phyloP scores from a whole-genome alignment of 345 rosid genomes.

The thale cress (Arabidopsis thaliana) region DNA sequence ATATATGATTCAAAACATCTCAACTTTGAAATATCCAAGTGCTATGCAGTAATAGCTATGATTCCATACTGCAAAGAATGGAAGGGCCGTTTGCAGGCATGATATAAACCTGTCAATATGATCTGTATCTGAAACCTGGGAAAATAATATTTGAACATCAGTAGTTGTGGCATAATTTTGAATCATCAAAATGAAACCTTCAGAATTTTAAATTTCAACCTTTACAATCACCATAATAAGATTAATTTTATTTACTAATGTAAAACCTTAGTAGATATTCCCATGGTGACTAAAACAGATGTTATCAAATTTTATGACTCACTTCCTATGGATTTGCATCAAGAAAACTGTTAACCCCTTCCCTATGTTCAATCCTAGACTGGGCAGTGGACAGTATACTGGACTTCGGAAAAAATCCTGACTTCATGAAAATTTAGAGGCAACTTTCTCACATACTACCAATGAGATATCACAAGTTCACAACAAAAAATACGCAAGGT shows the following conservation, averaged over 20 bases:
- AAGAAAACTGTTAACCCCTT: slow-evolving; percentile 17
- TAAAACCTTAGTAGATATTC: neutral
- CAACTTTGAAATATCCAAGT: neutral
- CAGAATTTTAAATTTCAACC: neutral
- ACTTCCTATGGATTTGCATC: slow-evolving; percentile 13
- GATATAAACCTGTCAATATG: slow-evolving; percentile 89
- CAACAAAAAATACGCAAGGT: neutral
- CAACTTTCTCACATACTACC: slow-evolving; percentile 18
- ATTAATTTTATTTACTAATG: neutral
- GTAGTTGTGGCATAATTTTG: neutral
- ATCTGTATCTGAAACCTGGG: slow-evolving; percentile 84
- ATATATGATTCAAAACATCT: neutral
- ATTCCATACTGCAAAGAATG: slow-evolving; percentile 73
- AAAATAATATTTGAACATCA: slow-evolving; percentile 20
- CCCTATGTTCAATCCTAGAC: slow-evolving; percentile 5
- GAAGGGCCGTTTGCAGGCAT: slow-evolving; percentile 82
- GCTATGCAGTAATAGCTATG: slow-evolving; percentile 3
- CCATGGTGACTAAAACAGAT: neutral
- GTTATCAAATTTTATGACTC: slow-evolving; percentile 7
- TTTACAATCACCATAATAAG: slow-evolving; percentile 8
- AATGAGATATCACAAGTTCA: neutral
- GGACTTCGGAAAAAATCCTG: neutral
- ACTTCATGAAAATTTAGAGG: neutral
- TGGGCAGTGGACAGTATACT: neutral
- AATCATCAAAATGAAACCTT: slow-evolving; percentile 4